Conservation (phyloP, 371 early-diverging fungal genomes). For the Mucor indicus region DNA sequence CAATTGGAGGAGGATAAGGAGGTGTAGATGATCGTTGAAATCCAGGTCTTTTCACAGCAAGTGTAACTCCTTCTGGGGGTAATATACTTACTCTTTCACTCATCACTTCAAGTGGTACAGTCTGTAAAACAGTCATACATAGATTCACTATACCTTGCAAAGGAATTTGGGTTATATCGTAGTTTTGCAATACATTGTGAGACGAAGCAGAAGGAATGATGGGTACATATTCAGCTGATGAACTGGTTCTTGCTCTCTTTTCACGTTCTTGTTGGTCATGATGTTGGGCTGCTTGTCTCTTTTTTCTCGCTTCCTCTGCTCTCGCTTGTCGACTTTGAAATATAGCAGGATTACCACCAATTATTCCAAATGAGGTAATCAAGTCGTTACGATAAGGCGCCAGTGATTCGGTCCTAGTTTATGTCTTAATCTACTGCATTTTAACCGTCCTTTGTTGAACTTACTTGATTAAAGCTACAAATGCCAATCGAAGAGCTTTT, state of each 20-base stretch:
- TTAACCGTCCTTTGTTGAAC: not conserved
- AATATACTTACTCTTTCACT: conserved; percentile 19
- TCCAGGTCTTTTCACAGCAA: conserved; percentile 14
- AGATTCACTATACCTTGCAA: conserved; percentile 30
- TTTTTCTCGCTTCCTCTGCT: conserved; percentile 21
- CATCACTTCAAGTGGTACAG: conserved; percentile 32
- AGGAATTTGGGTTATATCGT: conserved; percentile 42
- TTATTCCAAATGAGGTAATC: conserved; percentile 30
- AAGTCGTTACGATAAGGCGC: conserved; percentile 26
- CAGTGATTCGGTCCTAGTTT: conserved; percentile 29
- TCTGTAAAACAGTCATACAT: conserved; percentile 38
- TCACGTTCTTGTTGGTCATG: conserved; percentile 12
- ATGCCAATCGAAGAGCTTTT: conserved; percentile 37
- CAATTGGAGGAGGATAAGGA: conserved; percentile 19
- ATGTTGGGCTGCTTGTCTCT: conserved; percentile 12
- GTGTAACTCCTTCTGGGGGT: conserved; percentile 18
- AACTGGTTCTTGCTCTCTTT: conserved; percentile 10
- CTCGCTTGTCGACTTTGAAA: conserved; percentile 29
- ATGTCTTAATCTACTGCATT: not conserved
- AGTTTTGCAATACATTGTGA: conserved; percentile 22
- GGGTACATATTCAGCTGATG: conserved; percentile 1
- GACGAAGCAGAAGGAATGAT: conserved; percentile 8
- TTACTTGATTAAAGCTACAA: conserved; percentile 46
- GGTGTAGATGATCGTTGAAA: conserved; percentile 21
- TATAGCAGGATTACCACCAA: conserved; percentile 44